phyloP scores from a whole-genome alignment of 148 eudicot species.

The Silene conica region DNA sequence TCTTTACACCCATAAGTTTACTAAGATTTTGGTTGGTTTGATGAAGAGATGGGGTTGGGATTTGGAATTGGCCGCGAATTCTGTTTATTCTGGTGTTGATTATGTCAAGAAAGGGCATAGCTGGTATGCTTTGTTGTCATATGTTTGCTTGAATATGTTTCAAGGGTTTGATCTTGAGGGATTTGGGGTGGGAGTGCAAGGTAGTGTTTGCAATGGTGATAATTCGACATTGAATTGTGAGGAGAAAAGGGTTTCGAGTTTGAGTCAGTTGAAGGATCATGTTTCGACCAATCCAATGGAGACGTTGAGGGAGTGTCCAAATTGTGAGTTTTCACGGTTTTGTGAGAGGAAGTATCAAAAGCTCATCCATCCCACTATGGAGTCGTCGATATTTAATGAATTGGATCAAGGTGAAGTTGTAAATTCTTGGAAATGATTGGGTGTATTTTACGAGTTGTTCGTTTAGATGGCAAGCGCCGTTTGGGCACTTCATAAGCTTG shows the following conservation, averaged over 20 bases:
- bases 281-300: constrained; percentile 61
- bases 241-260: constrained; percentile 20
- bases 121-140: constrained; percentile 70
- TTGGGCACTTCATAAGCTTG: constrained; percentile 86
- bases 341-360: constrained; percentile 80
- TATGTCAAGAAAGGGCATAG: constrained; percentile 65
- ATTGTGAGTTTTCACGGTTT: constrained; percentile 58
- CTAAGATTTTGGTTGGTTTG: constrained; percentile 66
- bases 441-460: constrained; percentile 66
- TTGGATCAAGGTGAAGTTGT: constrained; percentile 52
- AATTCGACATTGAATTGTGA: constrained; percentile 16
- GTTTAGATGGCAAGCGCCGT: constrained; percentile 84
- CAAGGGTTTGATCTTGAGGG: constrained; percentile 58
- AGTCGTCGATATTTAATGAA: constrained; percentile 65
- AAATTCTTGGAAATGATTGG: constrained; percentile 74
- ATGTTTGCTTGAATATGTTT: constrained; percentile 71
- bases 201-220: constrained; percentile 23
- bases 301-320: constrained; percentile 51
- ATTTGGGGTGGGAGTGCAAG: constrained; percentile 45
- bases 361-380: constrained; percentile 80
- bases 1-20: constrained; percentile 25
- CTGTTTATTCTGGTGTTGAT: constrained; percentile 48
- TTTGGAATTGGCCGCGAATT: constrained; percentile 70
- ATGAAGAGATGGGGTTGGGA: constrained; percentile 83
- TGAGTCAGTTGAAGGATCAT: constrained; percentile 61